Evolutionary conservation across 495 filamentous ascomycete species (phyloP).

Genomic region (Acidomyces sp.): DNA sequence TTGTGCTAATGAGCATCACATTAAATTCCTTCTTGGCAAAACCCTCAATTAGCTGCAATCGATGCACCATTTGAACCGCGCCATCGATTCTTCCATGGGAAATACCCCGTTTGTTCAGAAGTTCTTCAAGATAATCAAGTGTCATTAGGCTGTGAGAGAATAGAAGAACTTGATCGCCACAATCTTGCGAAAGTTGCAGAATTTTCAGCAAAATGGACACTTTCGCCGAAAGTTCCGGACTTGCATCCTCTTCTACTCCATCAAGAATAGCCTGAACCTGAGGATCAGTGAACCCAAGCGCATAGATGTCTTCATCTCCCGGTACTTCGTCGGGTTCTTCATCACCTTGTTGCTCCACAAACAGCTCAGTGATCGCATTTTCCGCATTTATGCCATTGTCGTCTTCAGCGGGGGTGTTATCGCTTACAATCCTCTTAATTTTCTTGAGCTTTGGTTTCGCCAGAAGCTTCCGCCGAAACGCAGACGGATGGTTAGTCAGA

Average conservation of each 20-base stretch:
- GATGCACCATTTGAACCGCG: constrained; percentile 56
- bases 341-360: background rate
- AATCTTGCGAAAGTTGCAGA: constrained; percentile 42
- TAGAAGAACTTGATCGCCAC: constrained; percentile 61
- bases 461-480: constrained; percentile 45
- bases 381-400: constrained; percentile 3
- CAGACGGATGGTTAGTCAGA: constrained; percentile 63
- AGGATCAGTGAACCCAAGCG: constrained; percentile 35
- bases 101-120: constrained; percentile 47
- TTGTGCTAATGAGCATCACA: constrained; percentile 81
- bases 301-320: constrained; percentile 36
- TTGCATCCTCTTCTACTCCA: constrained; percentile 18
- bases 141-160: constrained; percentile 65
- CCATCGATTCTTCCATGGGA: constrained; percentile 73
- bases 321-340: background rate
- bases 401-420: background rate
- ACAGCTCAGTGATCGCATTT: background rate
- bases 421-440: background rate
- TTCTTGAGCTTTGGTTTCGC: constrained; percentile 8
- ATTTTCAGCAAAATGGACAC: constrained; percentile 52
- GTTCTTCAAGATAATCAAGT: constrained; percentile 50
- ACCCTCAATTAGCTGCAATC: constrained; percentile 79
- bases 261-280: constrained; percentile 37
- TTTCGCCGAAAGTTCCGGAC: constrained; percentile 36
- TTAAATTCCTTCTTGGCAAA: constrained; percentile 77